These are phyloP conservation scores for Acanthamoeba royreba DNA, from an alignment of 208 protist species.

Conservation along the genomic window DNA sequence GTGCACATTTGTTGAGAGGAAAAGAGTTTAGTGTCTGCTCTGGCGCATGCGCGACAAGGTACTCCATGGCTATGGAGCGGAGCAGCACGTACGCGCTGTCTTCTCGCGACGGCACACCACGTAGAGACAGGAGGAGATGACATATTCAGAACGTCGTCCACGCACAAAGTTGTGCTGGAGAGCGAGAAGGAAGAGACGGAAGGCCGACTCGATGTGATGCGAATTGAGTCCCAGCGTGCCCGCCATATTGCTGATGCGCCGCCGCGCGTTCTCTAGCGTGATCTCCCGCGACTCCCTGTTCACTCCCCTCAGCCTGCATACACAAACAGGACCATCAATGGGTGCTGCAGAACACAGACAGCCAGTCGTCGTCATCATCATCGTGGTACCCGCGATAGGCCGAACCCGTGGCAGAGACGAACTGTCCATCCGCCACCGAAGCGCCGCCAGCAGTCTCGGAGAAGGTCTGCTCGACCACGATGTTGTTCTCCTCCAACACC, in stretches of 20 bases:
- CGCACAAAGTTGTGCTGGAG: conserved; percentile 76
- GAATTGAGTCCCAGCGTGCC: conserved; percentile 59
- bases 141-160: conserved; percentile 53
- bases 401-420: conserved; percentile 53
- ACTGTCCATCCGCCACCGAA: conserved; percentile 67
- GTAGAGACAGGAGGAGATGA: conserved; percentile 86
- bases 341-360: conserved; percentile 53
- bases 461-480: conserved; percentile 73
- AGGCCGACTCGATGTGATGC: conserved; percentile 71
- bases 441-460: conserved; percentile 51
- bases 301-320: not conserved
- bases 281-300: conserved; percentile 20
- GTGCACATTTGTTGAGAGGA: not conserved
- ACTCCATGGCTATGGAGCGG: not conserved
- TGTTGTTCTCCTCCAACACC: conserved; percentile 68
- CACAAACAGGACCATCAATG: not conserved
- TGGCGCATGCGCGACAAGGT: not conserved
- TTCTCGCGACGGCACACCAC: conserved; percentile 80
- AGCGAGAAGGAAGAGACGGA: conserved; percentile 58
- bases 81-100: conserved; percentile 46
- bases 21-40: not conserved
- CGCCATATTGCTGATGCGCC: conserved; percentile 67
- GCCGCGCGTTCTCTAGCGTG: conserved; percentile 36
- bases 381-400: not conserved
- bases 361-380: too few relatives aligned